Evolutionary conservation across 768 basidiomycete species (phyloP), one percentile per base, ranked within the genome.

Genomic region (Lepiota venenata): DNA sequence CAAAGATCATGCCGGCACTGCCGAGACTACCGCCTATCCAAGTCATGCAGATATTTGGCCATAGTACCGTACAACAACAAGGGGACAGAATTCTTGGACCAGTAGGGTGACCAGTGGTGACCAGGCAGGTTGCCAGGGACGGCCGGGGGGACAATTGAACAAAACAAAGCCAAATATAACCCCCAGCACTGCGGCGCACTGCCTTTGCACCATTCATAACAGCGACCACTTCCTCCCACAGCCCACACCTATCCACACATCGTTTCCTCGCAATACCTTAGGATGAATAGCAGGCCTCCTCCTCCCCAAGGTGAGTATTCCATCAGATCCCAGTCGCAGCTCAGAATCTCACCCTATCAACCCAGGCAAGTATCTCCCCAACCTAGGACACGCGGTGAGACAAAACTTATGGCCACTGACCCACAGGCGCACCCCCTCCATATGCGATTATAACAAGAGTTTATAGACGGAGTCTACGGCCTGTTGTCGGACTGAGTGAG

Each of bases 381-480:
- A 8, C 25, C 25, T 37, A 22, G 38, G 32, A 22, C 40, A 42
- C 36, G 32, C 32, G 39, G 11, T 29, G n/a, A 46, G 12, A 27
- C 45, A n/a, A 27, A n/a, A 25, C 20, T 8, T 16, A 25, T 27
- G 15, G n/a, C 27, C 45, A 9, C n/a, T 29, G 16, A 21, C 42
- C 22, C 36, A 12, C 63, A 84, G 71, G 75, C 52, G 60, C 79
- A 52, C 74, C 81, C 18, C 83, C 84, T 3, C 71, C 80, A 1
- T 87, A 84, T 69, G 75, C 77, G n/a, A 81, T 82, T 64, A 77
- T 81, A 15, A 74, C 74, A 37, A 76, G 79, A 58, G 64, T 82
- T 22, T 88, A 85, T 58, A 70, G 67, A 56, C 69, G 74, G 50
- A 88, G 74, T 63, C 63, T 90, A 55, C 74, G 89, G 21, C 85